A percentile compares a stretch with the other conserved stretches of the same genome.
Evolutionary conservation across 768 basidiomycete species (phyloP).

Genomic region (Strobilomyces confusus): DNA sequence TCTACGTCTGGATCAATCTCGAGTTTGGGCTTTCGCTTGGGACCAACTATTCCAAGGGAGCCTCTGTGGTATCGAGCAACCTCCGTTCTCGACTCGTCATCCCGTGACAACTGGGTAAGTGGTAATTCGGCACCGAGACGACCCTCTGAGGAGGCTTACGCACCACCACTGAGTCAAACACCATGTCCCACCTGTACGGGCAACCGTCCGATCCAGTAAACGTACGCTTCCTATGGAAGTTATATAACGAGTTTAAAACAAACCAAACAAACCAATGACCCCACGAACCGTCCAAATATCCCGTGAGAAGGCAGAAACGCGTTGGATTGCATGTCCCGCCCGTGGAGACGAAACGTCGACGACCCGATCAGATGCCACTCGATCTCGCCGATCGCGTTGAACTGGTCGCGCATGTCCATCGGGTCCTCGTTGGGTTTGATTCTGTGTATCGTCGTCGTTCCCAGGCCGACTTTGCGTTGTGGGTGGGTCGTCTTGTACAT

Average conservation of each 20-base stretch:
- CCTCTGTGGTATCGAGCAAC: conserved; percentile 20
- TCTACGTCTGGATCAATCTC: too few relatives aligned
- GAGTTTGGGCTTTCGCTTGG: conserved; percentile 9
- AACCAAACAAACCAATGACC: background rate
- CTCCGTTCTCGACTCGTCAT: conserved; percentile 12
- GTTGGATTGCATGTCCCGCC: conserved; percentile 21
- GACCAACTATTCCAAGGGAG: conserved; percentile 20
- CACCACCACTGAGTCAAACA: conserved; percentile 9
- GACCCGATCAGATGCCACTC: conserved; percentile 32
- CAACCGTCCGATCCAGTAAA: conserved; percentile 33
- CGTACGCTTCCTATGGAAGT: conserved; percentile 19
- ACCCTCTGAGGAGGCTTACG: background rate
- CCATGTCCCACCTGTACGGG: conserved; percentile 34
- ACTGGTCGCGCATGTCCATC: conserved; percentile 20
- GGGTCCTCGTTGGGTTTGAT: conserved; percentile 21
- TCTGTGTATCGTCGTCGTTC: conserved; percentile 25
- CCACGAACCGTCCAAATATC: background rate
- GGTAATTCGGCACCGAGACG: background rate
- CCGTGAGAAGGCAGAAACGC: conserved; percentile 25
- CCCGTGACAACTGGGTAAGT: conserved; percentile 14
- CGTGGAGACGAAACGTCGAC: conserved; percentile 29
- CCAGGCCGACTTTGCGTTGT: background rate
- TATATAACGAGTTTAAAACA: background rate
- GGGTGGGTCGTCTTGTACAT: conserved; percentile 28
- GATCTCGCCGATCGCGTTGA: conserved; percentile 29